Percentiles rank a stretch among this genome's conserved stretches.
phyloP scores from a whole-genome alignment of 495 filamentous ascomycete species.

The Penicillium steckii region DNA sequence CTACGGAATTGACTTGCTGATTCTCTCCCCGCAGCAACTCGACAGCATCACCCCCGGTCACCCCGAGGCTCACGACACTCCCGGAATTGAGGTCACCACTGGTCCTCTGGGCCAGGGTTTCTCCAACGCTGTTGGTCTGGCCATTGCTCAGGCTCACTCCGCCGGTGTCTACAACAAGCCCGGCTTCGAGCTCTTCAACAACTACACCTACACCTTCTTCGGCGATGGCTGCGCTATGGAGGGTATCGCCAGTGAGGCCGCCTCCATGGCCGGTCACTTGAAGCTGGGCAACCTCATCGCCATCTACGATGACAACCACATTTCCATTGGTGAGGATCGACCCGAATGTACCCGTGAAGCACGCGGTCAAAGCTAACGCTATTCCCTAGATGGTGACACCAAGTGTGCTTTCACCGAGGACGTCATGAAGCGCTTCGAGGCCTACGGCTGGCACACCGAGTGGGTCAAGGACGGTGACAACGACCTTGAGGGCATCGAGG shows the following conservation, averaged over 20 bases:
- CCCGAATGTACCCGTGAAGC: background rate
- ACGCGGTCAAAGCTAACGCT: slow-evolving; percentile 7
- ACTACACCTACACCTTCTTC: slow-evolving; percentile 96
- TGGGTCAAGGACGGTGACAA: slow-evolving; percentile 87
- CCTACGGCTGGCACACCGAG: slow-evolving; percentile 95
- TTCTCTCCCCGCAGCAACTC: slow-evolving; percentile 52
- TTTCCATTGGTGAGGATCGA: slow-evolving; percentile 69
- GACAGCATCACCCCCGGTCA: slow-evolving; percentile 97
- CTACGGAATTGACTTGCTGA: background rate
- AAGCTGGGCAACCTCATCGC: slow-evolving; percentile 96
- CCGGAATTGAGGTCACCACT: slow-evolving; percentile 96
- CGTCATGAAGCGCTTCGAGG: slow-evolving; percentile 89
- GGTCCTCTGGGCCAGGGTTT: slow-evolving; percentile 96
- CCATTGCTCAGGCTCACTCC: slow-evolving; percentile 89
- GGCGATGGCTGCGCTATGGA: slow-evolving; percentile 99
- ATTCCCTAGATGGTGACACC: slow-evolving; percentile 77
- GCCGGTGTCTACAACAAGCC: slow-evolving; percentile 96
- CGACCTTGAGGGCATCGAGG: slow-evolving; percentile 85
- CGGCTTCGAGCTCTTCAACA: slow-evolving; percentile 85
- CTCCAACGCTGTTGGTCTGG: slow-evolving; percentile 92
- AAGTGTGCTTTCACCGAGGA: slow-evolving; percentile 97
- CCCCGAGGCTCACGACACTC: slow-evolving; percentile 94
- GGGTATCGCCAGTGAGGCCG: slow-evolving; percentile 92
- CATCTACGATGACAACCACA: slow-evolving; percentile 98
- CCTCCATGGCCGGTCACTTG: slow-evolving; percentile 89